Base-by-base conservation (phyloP, 805 yeast genomes). In the Dipodascopsis uninucleata region DNA sequence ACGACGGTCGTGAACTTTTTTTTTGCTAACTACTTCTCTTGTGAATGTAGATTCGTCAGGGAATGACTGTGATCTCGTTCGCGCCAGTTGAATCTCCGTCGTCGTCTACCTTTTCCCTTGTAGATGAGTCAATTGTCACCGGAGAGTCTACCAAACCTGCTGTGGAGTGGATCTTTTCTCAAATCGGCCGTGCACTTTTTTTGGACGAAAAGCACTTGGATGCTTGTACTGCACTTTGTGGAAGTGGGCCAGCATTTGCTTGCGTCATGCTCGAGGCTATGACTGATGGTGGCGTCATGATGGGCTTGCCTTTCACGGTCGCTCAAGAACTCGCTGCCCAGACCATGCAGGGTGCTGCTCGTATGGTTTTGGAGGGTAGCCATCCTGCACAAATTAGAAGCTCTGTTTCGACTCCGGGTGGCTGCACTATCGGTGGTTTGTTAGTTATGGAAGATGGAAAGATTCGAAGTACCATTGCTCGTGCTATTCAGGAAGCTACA, bases 241-340 rank as follows among this genome's bases (percentile, higher is more conserved):
- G 98, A 1, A 86, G 96, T 1, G 98, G 96, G 1, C 97, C 97
- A 1, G 98, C 98, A 0, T 93, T 90, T 64, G 84, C 86, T 40
- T 72, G 89, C 58, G 70, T 88, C 57, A 81, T 90, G 79, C 73
- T 90, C 74, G 97, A 93, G 69, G 81, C 96, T 0, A 68, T 93
- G 67, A 81, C 85, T 57, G 98, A 93, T 59, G 95, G 97, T 50
- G 98, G 96, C 10, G 82, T 93, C 41, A 77, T 85, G 63, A 81
- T 86, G 89, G 98, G 98, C 0, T 77, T 93, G 53, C 96, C 96
- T 20, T 82, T 78, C 60, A 81, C 81, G 33, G 80, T 81, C 47
- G 90, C 96, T 34, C 77, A 75, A 61, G 81, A 81, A 53, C 82
- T 94, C 57, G 97, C 97, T 8, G 85, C 95, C 23, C 90, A 88